phyloP scores from a whole-genome alignment of 805 yeast species.

The Candida chauliodis region DNA sequence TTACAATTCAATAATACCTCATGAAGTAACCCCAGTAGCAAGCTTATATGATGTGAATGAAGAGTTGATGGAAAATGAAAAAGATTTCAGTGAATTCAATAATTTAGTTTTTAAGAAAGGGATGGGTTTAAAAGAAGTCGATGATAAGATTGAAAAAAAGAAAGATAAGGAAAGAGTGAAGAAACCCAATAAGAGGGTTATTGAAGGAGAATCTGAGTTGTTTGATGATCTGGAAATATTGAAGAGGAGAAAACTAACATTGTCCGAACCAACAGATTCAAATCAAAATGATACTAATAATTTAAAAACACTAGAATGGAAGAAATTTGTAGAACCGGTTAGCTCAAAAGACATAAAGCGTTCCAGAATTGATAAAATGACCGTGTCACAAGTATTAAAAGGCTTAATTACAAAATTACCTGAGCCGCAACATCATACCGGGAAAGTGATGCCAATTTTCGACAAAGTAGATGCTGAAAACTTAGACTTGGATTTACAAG shows the following conservation, averaged over 20 bases:
- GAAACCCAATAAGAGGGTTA: constrained; percentile 16
- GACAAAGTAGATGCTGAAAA: constrained; percentile 17
- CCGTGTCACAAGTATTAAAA: constrained; percentile 11
- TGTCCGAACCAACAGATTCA: constrained; percentile 21
- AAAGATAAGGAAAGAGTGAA: constrained; percentile 16
- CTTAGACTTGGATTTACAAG: constrained; percentile 14
- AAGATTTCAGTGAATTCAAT: constrained; percentile 41
- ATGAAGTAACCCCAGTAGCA: constrained; percentile 62
- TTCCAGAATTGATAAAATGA: constrained; percentile 10
- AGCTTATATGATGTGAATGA: constrained; percentile 67
- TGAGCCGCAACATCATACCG: constrained; percentile 35
- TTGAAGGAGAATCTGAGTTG: constrained; percentile 23
- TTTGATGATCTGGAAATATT: constrained; percentile 16
- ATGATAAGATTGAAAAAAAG: constrained; percentile 25
- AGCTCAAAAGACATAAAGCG: background rate
- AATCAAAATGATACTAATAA: constrained; percentile 21
- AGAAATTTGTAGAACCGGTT: background rate
- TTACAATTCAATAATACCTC: constrained; percentile 78
- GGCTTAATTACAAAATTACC: constrained; percentile 27
- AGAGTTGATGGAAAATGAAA: constrained; percentile 47
- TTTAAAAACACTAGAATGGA: background rate
- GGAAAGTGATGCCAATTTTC: constrained; percentile 29
- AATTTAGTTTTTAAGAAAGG: constrained; percentile 43
- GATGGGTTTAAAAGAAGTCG: constrained; percentile 34
- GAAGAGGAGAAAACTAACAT: constrained; percentile 24